phyloP scores from a whole-genome alignment of 176 grass and related monocot genomes.

The Carex cristatella region DNA sequence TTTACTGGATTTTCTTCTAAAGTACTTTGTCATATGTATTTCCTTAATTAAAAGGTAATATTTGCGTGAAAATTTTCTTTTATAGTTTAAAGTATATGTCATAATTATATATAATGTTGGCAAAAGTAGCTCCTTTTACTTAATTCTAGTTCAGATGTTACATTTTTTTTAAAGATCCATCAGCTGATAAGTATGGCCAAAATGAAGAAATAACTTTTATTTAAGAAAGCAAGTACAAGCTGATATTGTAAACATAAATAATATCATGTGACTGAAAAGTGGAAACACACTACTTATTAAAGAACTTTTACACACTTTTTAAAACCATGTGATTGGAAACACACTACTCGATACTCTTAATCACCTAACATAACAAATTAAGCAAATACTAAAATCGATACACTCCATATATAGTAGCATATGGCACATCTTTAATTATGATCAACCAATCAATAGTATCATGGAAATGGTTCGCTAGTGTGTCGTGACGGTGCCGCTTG shows the following conservation, averaged over 20 bases:
- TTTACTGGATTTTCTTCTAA: neutral
- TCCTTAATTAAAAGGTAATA: neutral
- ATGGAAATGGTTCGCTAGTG: neutral
- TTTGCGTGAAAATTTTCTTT: neutral
- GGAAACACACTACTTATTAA: neutral
- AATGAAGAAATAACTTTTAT: neutral
- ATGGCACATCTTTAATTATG: neutral
- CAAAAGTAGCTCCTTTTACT: neutral
- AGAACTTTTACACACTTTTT: neutral
- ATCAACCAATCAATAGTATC: constrained; percentile 1
- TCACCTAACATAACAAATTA: neutral
- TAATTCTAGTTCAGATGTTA: neutral
- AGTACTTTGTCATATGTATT: neutral
- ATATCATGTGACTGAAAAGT: neutral
- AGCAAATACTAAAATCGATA: neutral
- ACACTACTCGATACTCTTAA: neutral
- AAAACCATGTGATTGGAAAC: neutral
- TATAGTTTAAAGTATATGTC: neutral
- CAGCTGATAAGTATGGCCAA: neutral
- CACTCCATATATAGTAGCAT: neutral
- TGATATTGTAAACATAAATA: neutral
- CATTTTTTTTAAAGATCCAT: neutral
- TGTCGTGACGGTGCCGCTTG: neutral
- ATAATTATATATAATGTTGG: neutral
- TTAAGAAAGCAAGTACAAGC: neutral